phyloP scores from a whole-genome alignment of 2,329 filamentous ascomycete genomes.

The Epicoccum sorghinum region DNA sequence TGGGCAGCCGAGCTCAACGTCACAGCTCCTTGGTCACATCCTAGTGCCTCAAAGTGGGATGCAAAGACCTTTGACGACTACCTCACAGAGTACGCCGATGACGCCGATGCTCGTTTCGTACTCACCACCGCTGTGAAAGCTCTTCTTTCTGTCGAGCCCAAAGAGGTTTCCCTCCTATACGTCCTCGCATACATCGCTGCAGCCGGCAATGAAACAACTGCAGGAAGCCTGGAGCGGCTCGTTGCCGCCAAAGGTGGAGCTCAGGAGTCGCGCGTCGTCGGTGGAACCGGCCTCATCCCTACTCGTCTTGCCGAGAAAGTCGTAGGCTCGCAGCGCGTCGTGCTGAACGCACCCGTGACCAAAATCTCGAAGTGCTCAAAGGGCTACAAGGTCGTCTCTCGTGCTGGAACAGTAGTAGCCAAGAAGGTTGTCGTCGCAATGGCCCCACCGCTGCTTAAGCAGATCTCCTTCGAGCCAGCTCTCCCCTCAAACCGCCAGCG shows the following conservation, averaged over 20 bases:
- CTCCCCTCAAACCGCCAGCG: conserved; percentile 53
- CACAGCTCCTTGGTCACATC: conserved; percentile 23
- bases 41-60: conserved; percentile 22
- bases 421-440: conserved; percentile 58
- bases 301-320: conserved; percentile 21
- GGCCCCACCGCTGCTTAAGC: conserved; percentile 54
- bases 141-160: conserved; percentile 21
- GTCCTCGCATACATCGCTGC: conserved; percentile 27
- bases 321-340: conserved; percentile 20
- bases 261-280: conserved; percentile 28
- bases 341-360: conserved; percentile 23
- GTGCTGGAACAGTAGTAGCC: conserved; percentile 39
- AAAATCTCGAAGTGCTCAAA: conserved; percentile 4
- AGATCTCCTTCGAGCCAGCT: conserved; percentile 56
- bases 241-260: conserved; percentile 17
- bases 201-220: conserved; percentile 25
- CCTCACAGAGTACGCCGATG: conserved; percentile 2
- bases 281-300: conserved; percentile 31
- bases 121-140: conserved; percentile 19
- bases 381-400: conserved; percentile 23
- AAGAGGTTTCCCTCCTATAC: conserved; percentile 25
- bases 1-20: conserved; percentile 28
- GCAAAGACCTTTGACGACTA: conserved; percentile 20
- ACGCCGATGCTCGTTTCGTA: conserved; percentile 18
- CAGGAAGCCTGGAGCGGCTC: conserved; percentile 21